These are phyloP conservation scores for Hippophae gyantsensis DNA, from an alignment of 306 rosid species.

Conservation along the genomic window DNA sequence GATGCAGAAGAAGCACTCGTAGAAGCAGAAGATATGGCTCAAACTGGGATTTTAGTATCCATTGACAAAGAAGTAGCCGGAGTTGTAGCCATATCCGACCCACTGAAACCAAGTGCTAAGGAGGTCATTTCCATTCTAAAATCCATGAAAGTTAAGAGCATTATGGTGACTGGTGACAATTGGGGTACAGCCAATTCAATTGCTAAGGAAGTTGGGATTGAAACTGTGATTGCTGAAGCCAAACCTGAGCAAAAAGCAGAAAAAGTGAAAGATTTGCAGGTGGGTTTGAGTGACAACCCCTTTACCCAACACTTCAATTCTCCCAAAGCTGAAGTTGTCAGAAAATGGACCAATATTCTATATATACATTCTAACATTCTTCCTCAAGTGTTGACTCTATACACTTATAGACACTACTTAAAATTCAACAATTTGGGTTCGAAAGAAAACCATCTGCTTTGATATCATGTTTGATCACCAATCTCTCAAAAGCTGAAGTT, in stretches of 20 bases:
- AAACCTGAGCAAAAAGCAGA: conserved; percentile 61
- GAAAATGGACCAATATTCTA: too few relatives aligned
- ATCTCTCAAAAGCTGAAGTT: too few relatives aligned
- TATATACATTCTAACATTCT: too few relatives aligned
- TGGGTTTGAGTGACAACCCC: conserved; percentile 1
- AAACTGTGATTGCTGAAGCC: conserved; percentile 63
- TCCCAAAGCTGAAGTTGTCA: too few relatives aligned
- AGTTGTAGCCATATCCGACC: conserved; percentile 64
- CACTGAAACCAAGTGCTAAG: conserved; percentile 58
- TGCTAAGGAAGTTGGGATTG: conserved; percentile 66
- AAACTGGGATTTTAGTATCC: conserved; percentile 63
- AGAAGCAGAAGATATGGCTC: conserved; percentile 60
- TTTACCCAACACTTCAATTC: too few relatives aligned
- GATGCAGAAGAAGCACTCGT: conserved; percentile 17
- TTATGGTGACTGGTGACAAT: conserved; percentile 84
- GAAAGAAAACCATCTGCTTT: too few relatives aligned
- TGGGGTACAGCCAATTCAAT: conserved; percentile 90
- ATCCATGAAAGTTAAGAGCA: conserved; percentile 59
- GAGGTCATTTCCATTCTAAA: conserved; percentile 66
- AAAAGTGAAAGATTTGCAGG: conserved; percentile 69
- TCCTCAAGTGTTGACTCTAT: too few relatives aligned
- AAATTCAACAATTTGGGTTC: too few relatives aligned
- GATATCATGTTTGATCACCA: too few relatives aligned
- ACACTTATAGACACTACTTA: too few relatives aligned
- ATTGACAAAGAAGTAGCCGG: conserved; percentile 47